Evolutionary conservation across 306 rosid genomes (phyloP).

Genomic region (Prunus campanulata): DNA sequence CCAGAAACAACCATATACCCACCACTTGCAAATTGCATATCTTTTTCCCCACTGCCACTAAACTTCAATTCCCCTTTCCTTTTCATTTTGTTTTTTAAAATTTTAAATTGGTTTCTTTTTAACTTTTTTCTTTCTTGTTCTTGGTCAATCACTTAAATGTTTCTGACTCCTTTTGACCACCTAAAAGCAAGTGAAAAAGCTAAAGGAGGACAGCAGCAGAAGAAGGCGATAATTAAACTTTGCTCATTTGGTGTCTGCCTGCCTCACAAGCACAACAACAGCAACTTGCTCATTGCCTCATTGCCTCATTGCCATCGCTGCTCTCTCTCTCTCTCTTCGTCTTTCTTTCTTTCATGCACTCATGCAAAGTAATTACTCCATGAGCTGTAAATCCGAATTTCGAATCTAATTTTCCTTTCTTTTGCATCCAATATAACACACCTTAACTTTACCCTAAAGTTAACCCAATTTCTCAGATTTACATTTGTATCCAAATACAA

Average conservation of each 20-base stretch:
- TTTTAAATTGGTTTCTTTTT: background rate
- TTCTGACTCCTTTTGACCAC: constrained; percentile 29
- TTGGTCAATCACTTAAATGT: constrained; percentile 25
- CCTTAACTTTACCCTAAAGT: constrained; percentile 30
- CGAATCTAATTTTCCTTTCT: background rate
- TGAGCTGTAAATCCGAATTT: constrained; percentile 12
- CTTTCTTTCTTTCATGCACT: background rate
- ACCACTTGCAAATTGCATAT: constrained; percentile 29
- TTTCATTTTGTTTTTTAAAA: background rate
- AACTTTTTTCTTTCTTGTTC: background rate
- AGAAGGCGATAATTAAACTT: too few species aligned
- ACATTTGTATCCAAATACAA: background rate
- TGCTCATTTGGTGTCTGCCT: background rate
- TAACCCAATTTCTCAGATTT: constrained; percentile 5
- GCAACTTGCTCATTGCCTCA: background rate
- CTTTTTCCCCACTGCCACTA: constrained; percentile 4
- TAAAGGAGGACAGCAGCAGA: background rate
- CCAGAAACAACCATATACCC: background rate
- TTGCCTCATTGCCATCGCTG: background rate
- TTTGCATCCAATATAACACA: constrained; percentile 10
- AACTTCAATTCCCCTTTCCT: background rate
- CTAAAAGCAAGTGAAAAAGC: constrained; percentile 22
- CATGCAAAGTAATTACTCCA: background rate
- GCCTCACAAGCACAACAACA: background rate
- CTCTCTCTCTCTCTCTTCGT: background rate